phyloP scores from a whole-genome alignment of 176 grass and related monocot genomes.

The Rhynchospora breviuscula region DNA sequence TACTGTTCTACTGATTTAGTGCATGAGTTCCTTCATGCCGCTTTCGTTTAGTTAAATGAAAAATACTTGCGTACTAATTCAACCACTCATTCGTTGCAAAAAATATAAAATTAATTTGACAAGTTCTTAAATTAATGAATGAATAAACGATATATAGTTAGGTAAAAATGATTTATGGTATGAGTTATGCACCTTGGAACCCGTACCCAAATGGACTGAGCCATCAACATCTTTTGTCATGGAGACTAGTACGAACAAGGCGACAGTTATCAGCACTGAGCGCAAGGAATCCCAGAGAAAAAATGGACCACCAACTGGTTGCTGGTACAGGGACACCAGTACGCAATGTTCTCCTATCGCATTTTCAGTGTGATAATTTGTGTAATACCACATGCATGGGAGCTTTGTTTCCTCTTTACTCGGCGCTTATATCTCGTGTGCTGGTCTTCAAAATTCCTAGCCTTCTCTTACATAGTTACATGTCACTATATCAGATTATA shows the following conservation, averaged over 20 bases:
- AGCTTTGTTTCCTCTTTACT: background rate
- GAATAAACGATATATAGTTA: background rate
- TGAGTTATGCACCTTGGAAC: background rate
- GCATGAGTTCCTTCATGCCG: background rate
- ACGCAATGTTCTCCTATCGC: background rate
- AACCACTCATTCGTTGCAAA: background rate
- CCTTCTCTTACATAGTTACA: background rate
- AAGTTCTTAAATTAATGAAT: background rate
- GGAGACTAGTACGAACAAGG: background rate
- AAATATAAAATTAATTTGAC: background rate
- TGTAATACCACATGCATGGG: background rate
- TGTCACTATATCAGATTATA: background rate
- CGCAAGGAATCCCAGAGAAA: background rate
- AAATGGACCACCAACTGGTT: background rate
- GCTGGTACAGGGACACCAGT: conserved; percentile 1
- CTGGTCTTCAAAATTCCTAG: background rate
- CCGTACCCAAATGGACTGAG: background rate
- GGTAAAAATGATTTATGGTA: background rate
- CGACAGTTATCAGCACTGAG: conserved; percentile 12
- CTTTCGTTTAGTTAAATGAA: background rate
- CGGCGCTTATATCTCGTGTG: no score
- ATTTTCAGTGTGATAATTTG: background rate
- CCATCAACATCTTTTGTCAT: background rate
- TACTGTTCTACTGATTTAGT: no score
- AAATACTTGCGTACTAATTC: background rate